Evolutionary conservation across 108 stramenopile genomes (phyloP), one percentile per base, ranked within the genome.

Genomic region (Nitzschia sp.): DNA sequence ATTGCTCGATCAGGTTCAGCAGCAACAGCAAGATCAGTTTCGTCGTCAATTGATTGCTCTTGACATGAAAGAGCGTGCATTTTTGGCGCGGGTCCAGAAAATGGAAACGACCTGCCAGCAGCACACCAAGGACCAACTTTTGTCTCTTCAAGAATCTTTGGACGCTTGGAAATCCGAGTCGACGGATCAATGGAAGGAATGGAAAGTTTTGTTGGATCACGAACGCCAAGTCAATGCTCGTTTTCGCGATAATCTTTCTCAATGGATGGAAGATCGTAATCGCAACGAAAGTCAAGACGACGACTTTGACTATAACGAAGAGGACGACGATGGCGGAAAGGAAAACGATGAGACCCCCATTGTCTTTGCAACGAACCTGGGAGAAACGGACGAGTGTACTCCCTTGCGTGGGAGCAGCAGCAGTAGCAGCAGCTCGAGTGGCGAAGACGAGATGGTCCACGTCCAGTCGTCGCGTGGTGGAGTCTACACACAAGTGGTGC

Each of bases 61-160:
- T 58, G 77, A 78, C 42, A 78, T 72, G 71, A 78, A 72, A 27
- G 77, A 78, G 62, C 25, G 30, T 8, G 71, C 66, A 3, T 64
- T 61, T 30, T n/a, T 28, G 25, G 53, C 59, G 0, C 27, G 42
- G 2, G 46, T 68, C 2, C 25, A 46, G 28, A 33, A 63, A 31
- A 36, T 56, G 63, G 63, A 72, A 46, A 11, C 55, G 15, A 21
- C 19, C 1, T 57, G 49, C 18, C 17, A 54, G n/a, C 8, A 55
- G 26, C 45, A 56, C 24, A 47, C 42, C 27, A 21, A 9, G 18
- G 49, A 51, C 13, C 49, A 51, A 51, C 5, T 51, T 4, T 51
- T 19, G 21, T 23, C 42, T 18, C 68, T 66, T 66, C 61, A 54
- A 45, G 32, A 56, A 18, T n/a, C 35, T 5, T n/a, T 49, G 58